Evolutionary conservation across 805 yeast species (phyloP).

Genomic region (Lachancea mirantina): DNA sequence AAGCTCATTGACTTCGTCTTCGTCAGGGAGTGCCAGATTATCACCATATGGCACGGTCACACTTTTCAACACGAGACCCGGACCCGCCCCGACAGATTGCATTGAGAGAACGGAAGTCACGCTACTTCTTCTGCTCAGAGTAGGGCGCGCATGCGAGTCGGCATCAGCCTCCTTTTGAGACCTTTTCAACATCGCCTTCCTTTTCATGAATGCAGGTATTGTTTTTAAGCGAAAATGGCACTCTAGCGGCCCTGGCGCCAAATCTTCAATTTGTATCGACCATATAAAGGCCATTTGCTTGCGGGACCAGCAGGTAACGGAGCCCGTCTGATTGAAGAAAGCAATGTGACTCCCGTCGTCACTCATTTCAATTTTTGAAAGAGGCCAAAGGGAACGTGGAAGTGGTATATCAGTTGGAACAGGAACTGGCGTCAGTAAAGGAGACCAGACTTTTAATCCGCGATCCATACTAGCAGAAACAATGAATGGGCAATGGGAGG

Average conservation of each 20-base stretch:
- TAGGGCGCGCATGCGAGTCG: conserved; percentile 5
- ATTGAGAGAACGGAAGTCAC: conserved; percentile 25
- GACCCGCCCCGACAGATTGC: too few species aligned
- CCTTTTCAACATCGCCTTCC: too few species aligned
- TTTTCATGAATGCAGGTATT: conserved; percentile 35
- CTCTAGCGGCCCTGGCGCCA: conserved; percentile 40
- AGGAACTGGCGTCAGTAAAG: conserved; percentile 43
- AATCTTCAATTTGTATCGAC: conserved; percentile 38
- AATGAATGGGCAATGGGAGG: conserved; percentile 55
- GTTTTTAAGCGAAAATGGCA: conserved; percentile 56
- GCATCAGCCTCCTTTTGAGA: conserved; percentile 5
- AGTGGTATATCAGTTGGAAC: conserved; percentile 39
- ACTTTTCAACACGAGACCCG: too few species aligned
- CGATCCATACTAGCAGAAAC: conserved; percentile 72
- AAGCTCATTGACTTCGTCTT: conserved; percentile 35
- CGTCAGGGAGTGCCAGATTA: conserved; percentile 8
- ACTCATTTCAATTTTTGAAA: conserved; percentile 48
- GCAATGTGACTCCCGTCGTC: conserved; percentile 53
- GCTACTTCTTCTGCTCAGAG: conserved; percentile 30
- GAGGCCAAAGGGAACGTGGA: conserved; percentile 49
- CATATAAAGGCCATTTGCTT: conserved; percentile 48
- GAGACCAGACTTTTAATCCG: conserved; percentile 67
- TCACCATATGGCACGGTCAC: too few species aligned
- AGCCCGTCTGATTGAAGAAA: conserved; percentile 45
- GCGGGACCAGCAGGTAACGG: conserved; percentile 57